A percentile compares a stretch with the other conserved stretches of the same genome.
These are phyloP conservation scores for Camellia lanceoleosa DNA, from an alignment of 148 eudicot species.

Conservation along the genomic window DNA sequence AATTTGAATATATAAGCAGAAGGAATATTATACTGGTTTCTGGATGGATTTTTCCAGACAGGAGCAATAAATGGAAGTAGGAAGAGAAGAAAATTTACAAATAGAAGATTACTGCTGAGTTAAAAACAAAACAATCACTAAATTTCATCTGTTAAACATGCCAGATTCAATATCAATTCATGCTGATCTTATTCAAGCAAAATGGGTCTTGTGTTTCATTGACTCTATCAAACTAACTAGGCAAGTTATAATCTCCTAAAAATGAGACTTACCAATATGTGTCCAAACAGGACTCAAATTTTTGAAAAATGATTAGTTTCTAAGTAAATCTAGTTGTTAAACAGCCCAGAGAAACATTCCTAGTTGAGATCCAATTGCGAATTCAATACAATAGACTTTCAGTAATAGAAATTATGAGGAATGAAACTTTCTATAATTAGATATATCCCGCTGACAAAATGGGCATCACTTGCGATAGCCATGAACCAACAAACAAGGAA, in stretches of 20 bases:
- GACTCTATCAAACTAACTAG: too few relatives aligned
- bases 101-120: neutral
- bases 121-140: neutral
- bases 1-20: neutral
- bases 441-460: slow-evolving; percentile 4
- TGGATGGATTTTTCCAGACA: neutral
- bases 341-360: neutral
- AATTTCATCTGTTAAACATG: neutral
- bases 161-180: neutral
- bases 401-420: neutral
- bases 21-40: neutral
- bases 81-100: neutral
- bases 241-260: too few relatives aligned
- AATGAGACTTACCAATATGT: too few relatives aligned
- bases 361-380: neutral
- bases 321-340: neutral
- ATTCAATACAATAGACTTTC: neutral
- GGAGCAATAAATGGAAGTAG: neutral
- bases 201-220: too few relatives aligned
- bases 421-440: neutral
- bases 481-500: neutral
- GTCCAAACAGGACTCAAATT: too few relatives aligned
- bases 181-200: too few relatives aligned
- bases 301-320: neutral
- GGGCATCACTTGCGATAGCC: neutral